phyloP scores from a whole-genome alignment of 805 yeast species.

The Candida hungchunana region DNA sequence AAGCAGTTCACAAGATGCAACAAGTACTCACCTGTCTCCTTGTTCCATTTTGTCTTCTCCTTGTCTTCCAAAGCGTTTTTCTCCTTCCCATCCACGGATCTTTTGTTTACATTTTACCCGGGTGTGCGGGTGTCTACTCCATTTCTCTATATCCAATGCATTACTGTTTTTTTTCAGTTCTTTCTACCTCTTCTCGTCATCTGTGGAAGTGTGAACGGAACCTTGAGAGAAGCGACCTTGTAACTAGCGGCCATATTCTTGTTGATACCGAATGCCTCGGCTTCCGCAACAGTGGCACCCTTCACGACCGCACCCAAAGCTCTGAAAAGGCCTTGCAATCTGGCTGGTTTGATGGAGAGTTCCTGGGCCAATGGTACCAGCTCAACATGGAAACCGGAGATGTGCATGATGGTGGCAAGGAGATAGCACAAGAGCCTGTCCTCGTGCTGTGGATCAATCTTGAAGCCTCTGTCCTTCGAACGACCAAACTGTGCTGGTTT shows the following conservation, averaged over 20 bases:
- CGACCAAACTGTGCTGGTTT: conserved; percentile 65
- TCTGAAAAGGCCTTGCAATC: conserved; percentile 61
- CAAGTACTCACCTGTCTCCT: too few species aligned
- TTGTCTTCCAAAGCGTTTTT: too few species aligned
- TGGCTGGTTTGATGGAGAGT: conserved; percentile 73
- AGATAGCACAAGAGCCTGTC: conserved; percentile 81
- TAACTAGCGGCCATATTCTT: conserved; percentile 56
- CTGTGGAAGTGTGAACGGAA: conserved; percentile 88
- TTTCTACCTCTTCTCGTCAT: conserved; percentile 61
- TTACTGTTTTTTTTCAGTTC: too few species aligned
- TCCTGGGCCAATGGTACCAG: conserved; percentile 82
- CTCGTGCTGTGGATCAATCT: conserved; percentile 83
- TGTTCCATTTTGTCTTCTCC: too few species aligned
- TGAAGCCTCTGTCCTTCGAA: conserved; percentile 70
- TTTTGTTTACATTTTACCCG: too few species aligned
- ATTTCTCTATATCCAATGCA: too few species aligned
- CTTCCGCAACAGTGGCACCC: conserved; percentile 66
- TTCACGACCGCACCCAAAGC: conserved; percentile 81
- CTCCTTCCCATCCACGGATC: too few species aligned
- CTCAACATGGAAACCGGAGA: conserved; percentile 72
- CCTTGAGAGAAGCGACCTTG: conserved; percentile 78
- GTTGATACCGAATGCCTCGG: conserved; percentile 67
- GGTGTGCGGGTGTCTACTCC: too few species aligned
- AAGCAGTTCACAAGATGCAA: too few species aligned
- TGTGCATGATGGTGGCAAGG: conserved; percentile 65